Base-by-base conservation (phyloP, 768 basidiomycete species). In the Tephrocybe sp. region DNA sequence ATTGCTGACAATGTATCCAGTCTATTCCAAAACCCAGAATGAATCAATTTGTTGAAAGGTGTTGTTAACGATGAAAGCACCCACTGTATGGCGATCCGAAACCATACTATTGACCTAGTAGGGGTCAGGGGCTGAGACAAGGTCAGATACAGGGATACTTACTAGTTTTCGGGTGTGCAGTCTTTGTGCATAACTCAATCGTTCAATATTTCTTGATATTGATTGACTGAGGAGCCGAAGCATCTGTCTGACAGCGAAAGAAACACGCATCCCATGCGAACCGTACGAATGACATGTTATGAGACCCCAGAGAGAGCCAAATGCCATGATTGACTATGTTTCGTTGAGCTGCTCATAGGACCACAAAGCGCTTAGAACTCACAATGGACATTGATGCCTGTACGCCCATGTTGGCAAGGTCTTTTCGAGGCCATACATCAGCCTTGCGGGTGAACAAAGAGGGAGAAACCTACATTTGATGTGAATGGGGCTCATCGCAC, bases 401-500 rank as follows among this genome's bases (percentile, higher is more conserved):
- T 0, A 92, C 88, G 32, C 83, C 84, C 88, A 93, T 90, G 61
- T 91, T 90, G 25, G 75, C 81, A 33, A 90, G 73, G 68, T 90
- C 87, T 85, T 54, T 17, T 3, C 21, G 18, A 25, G 26, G n/a
- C n/a, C 20, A 41, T 48, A 25, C 51, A 30, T 48, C n/a, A 54
- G 56, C 44, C n/a, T 17, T 14, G 34, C 21, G 23, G 26, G 34
- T 24, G 34, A 37, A 14, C 10, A 4, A 17, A 20, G 36, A 32
- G 33, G 10, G 26, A 41, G 23, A 11, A 15, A 44, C 10, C 25
- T 55, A 86, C 85, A 92, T 69, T 90, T 84, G 53, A 90, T 68
- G 61, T 92, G 90, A 42, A 93, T 90, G 4, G 90, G 90, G 56
- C 85, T 87, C 89, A 93, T 91, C 0, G 89, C 88, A n/a, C 90